Conservation (phyloP, 805 yeast species). For the Lipomyces orientalis region DNA sequence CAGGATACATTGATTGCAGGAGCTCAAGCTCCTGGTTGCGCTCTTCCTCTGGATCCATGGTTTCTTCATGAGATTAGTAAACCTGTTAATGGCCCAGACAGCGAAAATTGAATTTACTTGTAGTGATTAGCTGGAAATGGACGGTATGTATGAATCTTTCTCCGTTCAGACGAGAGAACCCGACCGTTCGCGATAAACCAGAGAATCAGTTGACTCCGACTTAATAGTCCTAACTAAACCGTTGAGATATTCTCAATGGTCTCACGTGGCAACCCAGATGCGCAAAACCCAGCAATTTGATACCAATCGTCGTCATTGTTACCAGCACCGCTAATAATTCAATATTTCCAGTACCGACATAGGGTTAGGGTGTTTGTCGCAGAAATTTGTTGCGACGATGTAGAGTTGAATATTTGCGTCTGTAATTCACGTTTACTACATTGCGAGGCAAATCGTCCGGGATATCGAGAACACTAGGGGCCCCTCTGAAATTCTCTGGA, state of each 20-base stretch:
- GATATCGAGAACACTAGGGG: not conserved
- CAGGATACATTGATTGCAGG: conserved; percentile 89
- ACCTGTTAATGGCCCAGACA: not conserved
- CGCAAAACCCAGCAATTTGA: too few relatives aligned
- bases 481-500: not conserved
- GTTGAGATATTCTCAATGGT: too few relatives aligned
- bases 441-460: not conserved
- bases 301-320: too few relatives aligned
- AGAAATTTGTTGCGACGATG: not conserved
- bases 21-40: conserved; percentile 90
- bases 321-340: too few relatives aligned
- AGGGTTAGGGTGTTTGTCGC: conserved; percentile 17
- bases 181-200: too few relatives aligned
- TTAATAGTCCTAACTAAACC: too few relatives aligned
- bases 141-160: too few relatives aligned
- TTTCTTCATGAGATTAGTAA: not conserved
- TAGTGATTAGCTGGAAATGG: not conserved
- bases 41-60: conserved; percentile 80
- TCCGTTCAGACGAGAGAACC: too few relatives aligned
- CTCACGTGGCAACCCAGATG: too few relatives aligned
- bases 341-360: not conserved
- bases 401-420: not conserved
- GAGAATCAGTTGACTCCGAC: too few relatives aligned
- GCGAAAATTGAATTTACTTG: not conserved
- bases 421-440: not conserved